Evolutionary conservation across 768 basidiomycete species (phyloP).

Genomic region (Coprinopsis cinerea): DNA sequence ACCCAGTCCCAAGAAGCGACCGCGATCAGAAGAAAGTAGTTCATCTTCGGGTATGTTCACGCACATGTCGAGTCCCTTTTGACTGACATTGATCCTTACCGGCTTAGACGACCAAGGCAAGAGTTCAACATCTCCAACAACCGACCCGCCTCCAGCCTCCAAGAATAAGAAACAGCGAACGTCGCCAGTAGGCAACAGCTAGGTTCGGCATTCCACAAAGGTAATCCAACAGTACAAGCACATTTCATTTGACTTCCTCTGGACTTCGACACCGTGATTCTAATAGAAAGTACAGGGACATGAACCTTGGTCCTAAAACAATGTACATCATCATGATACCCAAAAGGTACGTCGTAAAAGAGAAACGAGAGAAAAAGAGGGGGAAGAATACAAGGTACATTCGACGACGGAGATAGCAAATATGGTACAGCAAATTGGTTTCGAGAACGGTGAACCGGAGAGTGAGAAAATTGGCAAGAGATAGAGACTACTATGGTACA

Average conservation of each 20-base stretch:
- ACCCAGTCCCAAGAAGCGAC: background rate
- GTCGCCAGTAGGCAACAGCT: background rate
- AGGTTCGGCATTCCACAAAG: too few species aligned
- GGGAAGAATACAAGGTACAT: background rate
- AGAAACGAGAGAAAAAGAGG: background rate
- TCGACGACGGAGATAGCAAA: background rate
- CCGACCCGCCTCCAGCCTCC: too few species aligned
- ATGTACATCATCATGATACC: background rate
- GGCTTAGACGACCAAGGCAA: too few species aligned
- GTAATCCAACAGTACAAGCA: too few species aligned
- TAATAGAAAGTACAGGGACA: background rate
- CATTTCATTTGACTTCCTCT: background rate
- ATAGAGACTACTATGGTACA: background rate
- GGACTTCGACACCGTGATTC: too few species aligned
- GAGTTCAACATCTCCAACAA: too few species aligned
- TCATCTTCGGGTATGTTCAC: too few species aligned
- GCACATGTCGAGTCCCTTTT: too few species aligned
- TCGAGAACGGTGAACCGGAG: background rate
- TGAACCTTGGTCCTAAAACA: background rate
- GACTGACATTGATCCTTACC: too few species aligned
- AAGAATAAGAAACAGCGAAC: slow-evolving; percentile 1
- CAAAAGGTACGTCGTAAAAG: slow-evolving; percentile 1
- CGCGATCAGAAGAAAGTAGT: too few species aligned
- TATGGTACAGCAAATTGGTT: background rate
- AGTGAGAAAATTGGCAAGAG: too few species aligned